Percentiles rank a stretch among this genome's conserved stretches.
These are phyloP conservation scores for Clarireedia homoeocarpa DNA, from an alignment of 2,329 filamentous ascomycete species.

Conservation along the genomic window DNA sequence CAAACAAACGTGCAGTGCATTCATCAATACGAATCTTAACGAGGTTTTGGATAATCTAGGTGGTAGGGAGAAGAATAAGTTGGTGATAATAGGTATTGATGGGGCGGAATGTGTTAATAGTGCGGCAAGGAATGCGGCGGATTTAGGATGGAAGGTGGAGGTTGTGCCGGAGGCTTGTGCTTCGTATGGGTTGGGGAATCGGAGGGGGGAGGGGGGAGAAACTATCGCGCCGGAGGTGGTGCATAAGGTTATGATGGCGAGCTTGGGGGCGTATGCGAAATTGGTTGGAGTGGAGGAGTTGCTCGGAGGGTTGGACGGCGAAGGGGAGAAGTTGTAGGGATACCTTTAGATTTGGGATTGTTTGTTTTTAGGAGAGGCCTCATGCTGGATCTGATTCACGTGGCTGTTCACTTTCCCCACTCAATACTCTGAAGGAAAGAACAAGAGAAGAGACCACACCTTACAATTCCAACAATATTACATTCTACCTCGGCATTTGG, in stretches of 20 bases:
- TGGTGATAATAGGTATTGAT: slow-evolving; percentile 21
- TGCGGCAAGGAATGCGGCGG: slow-evolving; percentile 16
- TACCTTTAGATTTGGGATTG: too few species aligned
- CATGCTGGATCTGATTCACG: too few species aligned
- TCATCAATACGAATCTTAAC: slow-evolving; percentile 9
- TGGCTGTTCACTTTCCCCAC: too few species aligned
- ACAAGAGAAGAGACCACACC: too few species aligned
- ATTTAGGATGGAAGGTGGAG: slow-evolving; percentile 19
- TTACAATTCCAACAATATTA: too few species aligned
- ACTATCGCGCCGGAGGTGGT: background rate
- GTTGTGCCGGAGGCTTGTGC: slow-evolving; percentile 22
- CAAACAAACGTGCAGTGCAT: slow-evolving; percentile 18
- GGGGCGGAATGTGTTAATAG: slow-evolving; percentile 19
- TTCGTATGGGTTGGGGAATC: slow-evolving; percentile 8
- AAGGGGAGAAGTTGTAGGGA: background rate
- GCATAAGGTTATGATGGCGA: background rate
- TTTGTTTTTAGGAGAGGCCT: too few species aligned
- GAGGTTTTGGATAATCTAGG: background rate
- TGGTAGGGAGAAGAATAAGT: slow-evolving; percentile 9
- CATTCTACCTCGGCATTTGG: too few species aligned
- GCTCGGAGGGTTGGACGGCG: background rate
- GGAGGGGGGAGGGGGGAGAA: background rate
- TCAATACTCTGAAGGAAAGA: too few species aligned
- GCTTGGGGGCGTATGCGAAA: background rate
- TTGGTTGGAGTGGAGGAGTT: background rate